Evolutionary conservation across 139 green algal species (phyloP).

Genomic region (Chlorella sp.): DNA sequence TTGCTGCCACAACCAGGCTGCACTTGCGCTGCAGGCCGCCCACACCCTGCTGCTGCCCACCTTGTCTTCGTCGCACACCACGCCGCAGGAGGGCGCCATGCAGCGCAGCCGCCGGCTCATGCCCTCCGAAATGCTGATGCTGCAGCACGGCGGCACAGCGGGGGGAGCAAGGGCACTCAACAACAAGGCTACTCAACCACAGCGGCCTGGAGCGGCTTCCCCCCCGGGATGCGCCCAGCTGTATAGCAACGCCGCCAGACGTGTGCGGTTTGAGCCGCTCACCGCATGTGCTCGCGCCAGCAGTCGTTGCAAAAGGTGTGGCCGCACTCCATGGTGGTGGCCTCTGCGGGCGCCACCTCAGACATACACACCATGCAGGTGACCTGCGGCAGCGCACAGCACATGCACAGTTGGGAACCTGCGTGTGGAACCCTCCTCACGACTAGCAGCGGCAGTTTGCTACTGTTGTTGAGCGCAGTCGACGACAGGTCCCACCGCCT

Average conservation of each 20-base stretch:
- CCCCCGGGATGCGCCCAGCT: no score
- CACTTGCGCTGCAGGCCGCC: neutral
- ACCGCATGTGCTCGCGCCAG: constrained; percentile 83
- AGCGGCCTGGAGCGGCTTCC: neutral
- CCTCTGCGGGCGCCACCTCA: constrained; percentile 32
- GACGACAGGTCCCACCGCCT: no score
- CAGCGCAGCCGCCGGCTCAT: constrained; percentile 65
- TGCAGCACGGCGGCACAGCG: neutral
- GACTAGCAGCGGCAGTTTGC: no score
- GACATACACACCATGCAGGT: constrained; percentile 70
- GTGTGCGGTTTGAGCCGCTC: no score
- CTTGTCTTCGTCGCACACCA: constrained; percentile 78
- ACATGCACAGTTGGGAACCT: no score
- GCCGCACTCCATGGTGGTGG: constrained; percentile 77
- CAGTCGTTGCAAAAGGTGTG: constrained; percentile 90
- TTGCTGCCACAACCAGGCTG: no score
- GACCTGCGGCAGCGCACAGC: no score
- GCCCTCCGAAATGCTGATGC: constrained; percentile 77
- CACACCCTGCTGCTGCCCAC: constrained; percentile 31
- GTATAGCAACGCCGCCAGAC: no score
- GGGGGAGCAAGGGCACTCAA: neutral
- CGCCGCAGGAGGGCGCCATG: constrained; percentile 80
- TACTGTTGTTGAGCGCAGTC: no score
- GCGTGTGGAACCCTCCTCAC: no score
- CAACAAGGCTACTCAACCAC: neutral